These are phyloP conservation scores for Macrophomina pseudophaseolina DNA, from an alignment of 2,329 filamentous ascomycete species.

Conservation along the genomic window DNA sequence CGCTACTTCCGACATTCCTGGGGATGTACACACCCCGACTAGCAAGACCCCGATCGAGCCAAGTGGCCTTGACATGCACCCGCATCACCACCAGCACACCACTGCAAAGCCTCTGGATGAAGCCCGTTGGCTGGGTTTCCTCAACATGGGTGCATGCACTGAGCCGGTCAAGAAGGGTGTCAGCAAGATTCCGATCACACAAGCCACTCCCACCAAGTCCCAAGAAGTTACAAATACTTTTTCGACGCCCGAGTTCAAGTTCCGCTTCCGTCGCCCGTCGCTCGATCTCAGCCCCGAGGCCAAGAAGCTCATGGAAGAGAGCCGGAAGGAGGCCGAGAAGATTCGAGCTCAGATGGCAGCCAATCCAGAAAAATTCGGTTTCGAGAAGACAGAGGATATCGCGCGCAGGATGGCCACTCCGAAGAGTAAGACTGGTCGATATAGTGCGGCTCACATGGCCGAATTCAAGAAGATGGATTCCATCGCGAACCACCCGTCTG, in stretches of 20 bases:
- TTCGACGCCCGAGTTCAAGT: conserved; percentile 64
- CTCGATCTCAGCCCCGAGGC: conserved; percentile 65
- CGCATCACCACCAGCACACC: conserved; percentile 76
- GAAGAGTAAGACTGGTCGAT: conserved; percentile 78
- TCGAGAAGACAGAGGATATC: conserved; percentile 47
- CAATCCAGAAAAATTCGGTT: conserved; percentile 52
- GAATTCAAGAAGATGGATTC: conserved; percentile 98
- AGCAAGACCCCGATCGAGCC: conserved; percentile 71
- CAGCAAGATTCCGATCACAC: conserved; percentile 50
- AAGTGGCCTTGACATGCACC: conserved; percentile 84
- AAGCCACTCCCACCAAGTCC: conserved; percentile 69
- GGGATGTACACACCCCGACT: conserved; percentile 55
- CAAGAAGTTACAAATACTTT: conserved; percentile 27
- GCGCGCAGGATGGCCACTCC: conserved; percentile 78
- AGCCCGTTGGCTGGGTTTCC: conserved; percentile 81
- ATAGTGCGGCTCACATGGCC: conserved; percentile 82
- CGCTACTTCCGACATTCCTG: background rate
- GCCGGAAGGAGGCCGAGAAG: conserved; percentile 72
- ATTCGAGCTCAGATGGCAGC: conserved; percentile 73
- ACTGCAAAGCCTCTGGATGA: conserved; percentile 80
- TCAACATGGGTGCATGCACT: conserved; percentile 63
- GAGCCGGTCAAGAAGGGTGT: conserved; percentile 49
- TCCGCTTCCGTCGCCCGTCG: conserved; percentile 64
- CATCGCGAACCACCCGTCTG: conserved; percentile 83
- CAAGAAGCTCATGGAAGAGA: conserved; percentile 65